Base-by-base conservation (phyloP, 2,329 filamentous ascomycete species). In the Xylariaceae sp. region DNA sequence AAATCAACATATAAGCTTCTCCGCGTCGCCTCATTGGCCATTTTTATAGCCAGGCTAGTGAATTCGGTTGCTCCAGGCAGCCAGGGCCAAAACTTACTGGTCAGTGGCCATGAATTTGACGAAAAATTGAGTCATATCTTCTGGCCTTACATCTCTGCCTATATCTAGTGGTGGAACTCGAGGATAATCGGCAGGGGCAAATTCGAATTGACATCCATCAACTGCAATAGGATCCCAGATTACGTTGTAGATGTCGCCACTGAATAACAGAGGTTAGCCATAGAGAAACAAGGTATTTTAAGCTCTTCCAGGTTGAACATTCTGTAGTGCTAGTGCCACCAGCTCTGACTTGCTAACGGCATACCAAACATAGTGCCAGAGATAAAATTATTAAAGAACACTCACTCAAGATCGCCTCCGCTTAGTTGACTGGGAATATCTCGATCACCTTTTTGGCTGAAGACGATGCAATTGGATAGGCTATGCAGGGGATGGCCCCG, bases 41-140 rank as follows among this genome's bases (percentile, higher is more conserved):
- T 39, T 10, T 15, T 18, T 3, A 30, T 18, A 24, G 16, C 16
- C 3, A 26, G 2, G 10, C 6, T 13, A 8, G 16, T 1, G n/a
- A 24, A 7, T 15, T 6, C 3, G 29, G 8, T 24, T 37, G n/a
- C 21, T 16, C 1, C 15, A 16, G 41, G 11, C 24, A 8, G 13
- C 3, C 5, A 35, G 21, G 33, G 8, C 37, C 32, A 29, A 10
- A 26, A 60, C 65, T 64, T 50, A 68, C 67, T 68, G 65, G 27
- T 69, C 67, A 1, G 65, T 69, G 1, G 63, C 61, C 67, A 69
- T 69, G 39, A 69, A 69, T 13, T 85, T 76, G n/a, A 95, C 78
- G 58, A 96, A 94, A 70, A 93, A 94, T 9, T 88, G 76, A 0
- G 84, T 85, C 74, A 96, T 94, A 61, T 95, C 90, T 0, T 81